Evolutionary conservation across 345 rosid genomes (phyloP).

Genomic region (Salix purpurea): DNA sequence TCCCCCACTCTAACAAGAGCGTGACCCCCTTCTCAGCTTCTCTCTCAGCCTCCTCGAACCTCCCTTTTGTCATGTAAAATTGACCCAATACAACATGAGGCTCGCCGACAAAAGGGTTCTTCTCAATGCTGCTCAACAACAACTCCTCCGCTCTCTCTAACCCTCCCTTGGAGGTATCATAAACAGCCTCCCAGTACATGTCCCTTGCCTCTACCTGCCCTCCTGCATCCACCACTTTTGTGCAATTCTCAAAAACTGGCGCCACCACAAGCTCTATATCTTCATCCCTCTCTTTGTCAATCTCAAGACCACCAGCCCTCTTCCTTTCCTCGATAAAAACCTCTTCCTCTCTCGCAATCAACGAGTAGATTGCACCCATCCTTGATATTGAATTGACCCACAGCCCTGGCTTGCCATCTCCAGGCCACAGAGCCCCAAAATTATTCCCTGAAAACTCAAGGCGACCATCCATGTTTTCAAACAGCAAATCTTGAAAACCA

Average conservation of each 20-base stretch:
- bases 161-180: conserved; percentile 39
- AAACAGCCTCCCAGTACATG: conserved; percentile 76
- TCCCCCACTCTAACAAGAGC: conserved; percentile 79
- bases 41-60: conserved; percentile 62
- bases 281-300: conserved; percentile 52
- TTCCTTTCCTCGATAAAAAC: conserved; percentile 52
- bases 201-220: conserved; percentile 65
- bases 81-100: conserved; percentile 73
- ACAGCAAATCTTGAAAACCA: conserved; percentile 64
- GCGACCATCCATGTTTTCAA: conserved; percentile 57
- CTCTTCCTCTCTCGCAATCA: conserved; percentile 78
- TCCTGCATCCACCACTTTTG: conserved; percentile 42
- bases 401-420: conserved; percentile 80
- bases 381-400: conserved; percentile 74
- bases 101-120: conserved; percentile 79
- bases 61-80: conserved; percentile 50
- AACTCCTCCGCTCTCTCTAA: conserved; percentile 49
- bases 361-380: conserved; percentile 70
- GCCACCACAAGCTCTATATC: conserved; percentile 70
- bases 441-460: conserved; percentile 65
- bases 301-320: conserved; percentile 25
- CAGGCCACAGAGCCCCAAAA: conserved; percentile 71
- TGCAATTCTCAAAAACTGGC: conserved; percentile 67
- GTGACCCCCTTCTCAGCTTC: conserved; percentile 62
- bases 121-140: conserved; percentile 44